Percentiles rank a stretch among this genome's conserved stretches.
Evolutionary conservation across 441 rosid genomes (phyloP).

Genomic region (Populus hybrid): DNA sequence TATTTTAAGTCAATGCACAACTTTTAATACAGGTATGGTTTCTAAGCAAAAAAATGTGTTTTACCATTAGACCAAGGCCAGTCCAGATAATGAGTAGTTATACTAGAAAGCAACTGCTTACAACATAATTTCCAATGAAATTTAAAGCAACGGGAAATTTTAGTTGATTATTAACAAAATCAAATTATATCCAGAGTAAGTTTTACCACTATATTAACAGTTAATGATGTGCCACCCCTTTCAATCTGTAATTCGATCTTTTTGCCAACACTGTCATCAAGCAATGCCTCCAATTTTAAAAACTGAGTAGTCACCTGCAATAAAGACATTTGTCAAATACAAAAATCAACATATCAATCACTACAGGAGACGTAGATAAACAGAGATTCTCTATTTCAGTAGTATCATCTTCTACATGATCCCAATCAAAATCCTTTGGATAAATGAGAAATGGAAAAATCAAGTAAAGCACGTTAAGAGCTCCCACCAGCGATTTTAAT

Average conservation of each 20-base stretch:
- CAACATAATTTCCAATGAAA: background rate
- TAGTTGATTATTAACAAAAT: too few species aligned
- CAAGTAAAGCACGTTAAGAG: background rate
- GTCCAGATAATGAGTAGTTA: too few species aligned
- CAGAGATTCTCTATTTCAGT: too few species aligned
- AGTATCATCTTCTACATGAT: background rate
- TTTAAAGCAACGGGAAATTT: background rate
- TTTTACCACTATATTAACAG: constrained; percentile 68
- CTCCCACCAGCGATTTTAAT: too few species aligned
- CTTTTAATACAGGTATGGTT: too few species aligned
- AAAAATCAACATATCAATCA: too few species aligned
- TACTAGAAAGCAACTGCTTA: too few species aligned
- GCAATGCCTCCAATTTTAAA: constrained; percentile 72
- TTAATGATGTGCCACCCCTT: constrained; percentile 78
- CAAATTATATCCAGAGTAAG: background rate
- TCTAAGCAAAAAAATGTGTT: too few species aligned
- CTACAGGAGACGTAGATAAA: too few species aligned
- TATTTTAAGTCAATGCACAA: too few species aligned
- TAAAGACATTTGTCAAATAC: background rate
- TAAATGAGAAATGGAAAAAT: background rate
- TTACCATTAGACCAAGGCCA: too few species aligned
- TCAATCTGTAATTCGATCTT: constrained; percentile 69
- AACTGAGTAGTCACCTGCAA: constrained; percentile 89
- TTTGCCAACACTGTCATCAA: constrained; percentile 77
- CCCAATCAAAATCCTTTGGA: background rate